Evolutionary conservation across 192 early-diverging fungal species (phyloP).

Genomic region (Mortierella hygrophila): DNA sequence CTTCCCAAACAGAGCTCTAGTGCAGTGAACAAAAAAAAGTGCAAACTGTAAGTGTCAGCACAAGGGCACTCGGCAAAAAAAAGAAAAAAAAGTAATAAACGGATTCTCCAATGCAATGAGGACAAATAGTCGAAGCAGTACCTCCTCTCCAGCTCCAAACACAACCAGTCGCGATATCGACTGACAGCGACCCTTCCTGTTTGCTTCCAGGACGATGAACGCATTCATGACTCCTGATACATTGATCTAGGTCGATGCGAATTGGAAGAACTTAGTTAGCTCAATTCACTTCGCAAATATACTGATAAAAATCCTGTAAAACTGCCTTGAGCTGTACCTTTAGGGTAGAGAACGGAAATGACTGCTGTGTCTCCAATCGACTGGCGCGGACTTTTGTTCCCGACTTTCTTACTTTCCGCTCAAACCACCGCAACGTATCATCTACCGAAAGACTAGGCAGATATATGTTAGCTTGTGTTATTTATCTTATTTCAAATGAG

Average conservation of each 20-base stretch:
- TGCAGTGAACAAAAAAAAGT: neutral
- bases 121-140: neutral
- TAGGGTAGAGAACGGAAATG: constrained; percentile 28
- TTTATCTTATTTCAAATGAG: no score
- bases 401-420: constrained; percentile 11
- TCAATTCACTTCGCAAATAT: neutral
- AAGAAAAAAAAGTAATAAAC: neutral
- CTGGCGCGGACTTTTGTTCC: constrained; percentile 20
- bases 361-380: constrained; percentile 28
- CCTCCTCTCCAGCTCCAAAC: constrained; percentile 49
- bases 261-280: neutral
- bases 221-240: constrained; percentile 36
- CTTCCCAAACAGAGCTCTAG: constrained; percentile 44
- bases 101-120: neutral
- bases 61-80: neutral
- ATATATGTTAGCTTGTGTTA: neutral
- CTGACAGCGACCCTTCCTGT: constrained; percentile 28
- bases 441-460: constrained; percentile 38
- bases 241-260: constrained; percentile 16
- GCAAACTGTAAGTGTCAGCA: neutral
- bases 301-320: neutral
- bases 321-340: constrained; percentile 13
- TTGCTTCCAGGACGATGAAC: constrained; percentile 37
- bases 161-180: constrained; percentile 42
- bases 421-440: constrained; percentile 43